Base-by-base conservation (phyloP, 140 eudicot species). In the Flaveria floridana region DNA sequence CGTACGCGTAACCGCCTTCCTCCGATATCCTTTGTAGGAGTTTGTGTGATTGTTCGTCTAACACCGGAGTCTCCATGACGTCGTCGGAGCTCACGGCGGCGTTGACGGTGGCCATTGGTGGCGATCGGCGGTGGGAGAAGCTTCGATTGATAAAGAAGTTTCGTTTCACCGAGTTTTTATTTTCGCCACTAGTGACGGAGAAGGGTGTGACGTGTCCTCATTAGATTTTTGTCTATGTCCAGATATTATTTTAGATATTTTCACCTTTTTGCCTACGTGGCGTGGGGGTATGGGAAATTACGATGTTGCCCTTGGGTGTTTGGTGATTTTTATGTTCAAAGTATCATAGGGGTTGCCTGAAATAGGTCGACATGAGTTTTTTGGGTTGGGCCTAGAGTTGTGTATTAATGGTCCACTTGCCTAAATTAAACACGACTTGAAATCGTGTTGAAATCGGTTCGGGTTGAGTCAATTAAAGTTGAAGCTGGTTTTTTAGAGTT, bases 1-100 rank as follows among this genome's bases (percentile, higher is more conserved):
- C 87, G 78, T 83, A 94, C 21, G 92, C 92, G 76, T 94, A 91
- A 34, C 99, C 99, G 11, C 99, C 99, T 74, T 94, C 86, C 42
- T 82, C 85, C 13, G 96, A 78, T 44, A 90, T 85, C 18, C 26
- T 26, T 7, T 85, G 90, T 68, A 94, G 88, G 44, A 94, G 79
- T 9, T 46, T 1, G 9, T 65, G 65, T 0, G 80, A 48, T 58
- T 77, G 68, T 50, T 70, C 67, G 75, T 83, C 86, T 4, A 92
- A 72, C 5, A 80, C 21, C 55, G 96, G 94, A 34, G 94, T 86
- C 39, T 76, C 72, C 13, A 73, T 79, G 42, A 75, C 82, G 48
- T 78, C 81, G 70, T 71, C 48, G 80, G 84, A 20, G 23, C 2
- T 37, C 19, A 53, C 28, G 68, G 62, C 21, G 39, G 73, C 14